These are phyloP conservation scores for Protomyces pachydermus DNA, from an alignment of 1,139 yeast genomes.

Conservation along the genomic window DNA sequence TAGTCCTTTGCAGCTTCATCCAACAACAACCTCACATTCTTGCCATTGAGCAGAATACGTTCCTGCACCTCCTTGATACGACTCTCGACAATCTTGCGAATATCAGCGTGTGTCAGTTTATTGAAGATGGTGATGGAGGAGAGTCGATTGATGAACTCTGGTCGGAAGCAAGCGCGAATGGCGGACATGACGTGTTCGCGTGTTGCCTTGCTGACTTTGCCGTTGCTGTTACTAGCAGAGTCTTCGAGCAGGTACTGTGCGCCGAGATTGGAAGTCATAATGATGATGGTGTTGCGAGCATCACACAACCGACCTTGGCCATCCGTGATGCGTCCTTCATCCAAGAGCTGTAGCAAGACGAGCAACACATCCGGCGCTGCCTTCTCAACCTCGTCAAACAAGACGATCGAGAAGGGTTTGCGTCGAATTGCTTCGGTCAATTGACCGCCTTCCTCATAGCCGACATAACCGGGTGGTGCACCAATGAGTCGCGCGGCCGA, in stretches of 20 bases:
- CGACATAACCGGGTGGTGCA: constrained; percentile 97
- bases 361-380: constrained; percentile 99
- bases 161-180: constrained; percentile 89
- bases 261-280: constrained; percentile 96
- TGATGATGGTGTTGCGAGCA: constrained; percentile 84
- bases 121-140: constrained; percentile 89
- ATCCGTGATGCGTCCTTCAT: constrained; percentile 93
- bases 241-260: constrained; percentile 79
- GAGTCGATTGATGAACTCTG: constrained; percentile 94
- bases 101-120: constrained; percentile 84
- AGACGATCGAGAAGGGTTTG: constrained; percentile 87
- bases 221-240: constrained; percentile 45
- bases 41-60: constrained; percentile 79
- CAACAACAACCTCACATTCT: constrained; percentile 62
- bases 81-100: constrained; percentile 81
- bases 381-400: constrained; percentile 95
- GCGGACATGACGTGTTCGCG: constrained; percentile 75
- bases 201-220: constrained; percentile 58
- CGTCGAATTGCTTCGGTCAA: constrained; percentile 86
- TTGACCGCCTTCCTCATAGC: constrained; percentile 96
- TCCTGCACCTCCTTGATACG: constrained; percentile 78
- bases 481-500: constrained; percentile 92
- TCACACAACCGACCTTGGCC: constrained; percentile 91
- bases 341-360: constrained; percentile 80
- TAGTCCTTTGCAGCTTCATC: constrained; percentile 73